Evolutionary conservation across 495 filamentous ascomycete species (phyloP).

Genomic region (Platismatia glauca): DNA sequence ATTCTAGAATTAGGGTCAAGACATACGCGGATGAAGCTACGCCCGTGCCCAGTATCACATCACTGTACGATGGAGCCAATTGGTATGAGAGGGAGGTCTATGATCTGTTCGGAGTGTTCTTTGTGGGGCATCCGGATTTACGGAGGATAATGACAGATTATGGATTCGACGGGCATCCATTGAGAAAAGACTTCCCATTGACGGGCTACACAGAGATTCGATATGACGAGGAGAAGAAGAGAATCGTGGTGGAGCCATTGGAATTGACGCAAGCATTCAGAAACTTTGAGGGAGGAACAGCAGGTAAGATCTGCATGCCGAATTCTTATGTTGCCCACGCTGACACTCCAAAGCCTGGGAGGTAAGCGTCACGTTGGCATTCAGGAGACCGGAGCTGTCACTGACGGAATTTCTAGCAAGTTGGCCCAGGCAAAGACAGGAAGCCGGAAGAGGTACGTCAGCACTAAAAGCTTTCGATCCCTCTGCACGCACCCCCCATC

Average conservation of each 20-base stretch:
- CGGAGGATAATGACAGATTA: constrained; percentile 99
- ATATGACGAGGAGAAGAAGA: constrained; percentile 99
- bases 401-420: constrained; percentile 49
- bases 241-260: constrained; percentile 93
- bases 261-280: constrained; percentile 98
- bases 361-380: neutral
- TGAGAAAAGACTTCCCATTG: constrained; percentile 96
- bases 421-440: constrained; percentile 69
- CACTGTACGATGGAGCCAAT: constrained; percentile 87
- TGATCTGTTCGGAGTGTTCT: constrained; percentile 97
- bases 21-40: constrained; percentile 95
- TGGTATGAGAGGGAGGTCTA: constrained; percentile 99
- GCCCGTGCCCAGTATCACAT: constrained; percentile 82
- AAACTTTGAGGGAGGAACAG: constrained; percentile 84
- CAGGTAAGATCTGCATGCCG: constrained; percentile 11
- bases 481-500: neutral
- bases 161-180: constrained; percentile 94
- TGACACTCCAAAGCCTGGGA: constrained; percentile 13
- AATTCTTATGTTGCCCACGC: neutral
- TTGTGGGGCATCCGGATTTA: constrained; percentile 88
- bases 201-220: constrained; percentile 98
- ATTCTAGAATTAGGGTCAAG: constrained; percentile 94
- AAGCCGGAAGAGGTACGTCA: constrained; percentile 62
- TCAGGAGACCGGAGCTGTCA: neutral
- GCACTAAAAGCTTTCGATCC: constrained; percentile 18